Conservation (phyloP, 208 protist genomes). For the Crithidia expoeki region DNA sequence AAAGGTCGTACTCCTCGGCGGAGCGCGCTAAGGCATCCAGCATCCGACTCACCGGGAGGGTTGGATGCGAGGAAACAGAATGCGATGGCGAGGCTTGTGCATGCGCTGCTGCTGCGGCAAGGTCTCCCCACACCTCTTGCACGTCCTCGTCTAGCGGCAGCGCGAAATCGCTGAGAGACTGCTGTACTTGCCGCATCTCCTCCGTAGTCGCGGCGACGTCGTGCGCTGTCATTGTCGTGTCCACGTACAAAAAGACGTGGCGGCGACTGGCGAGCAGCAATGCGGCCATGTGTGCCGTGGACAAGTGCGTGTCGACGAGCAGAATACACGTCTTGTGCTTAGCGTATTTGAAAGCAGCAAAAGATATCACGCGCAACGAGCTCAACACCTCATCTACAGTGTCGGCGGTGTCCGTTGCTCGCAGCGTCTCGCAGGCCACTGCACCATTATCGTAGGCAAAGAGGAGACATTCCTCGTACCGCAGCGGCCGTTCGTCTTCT, state of each 20-base stretch:
- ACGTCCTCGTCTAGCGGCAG: slow-evolving; percentile 6
- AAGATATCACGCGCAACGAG: slow-evolving; percentile 35
- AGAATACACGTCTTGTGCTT: slow-evolving; percentile 29
- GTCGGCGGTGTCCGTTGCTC: slow-evolving; percentile 13
- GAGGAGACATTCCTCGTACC: slow-evolving; percentile 62
- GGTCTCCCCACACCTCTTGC: not conserved
- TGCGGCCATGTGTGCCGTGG: slow-evolving; percentile 44
- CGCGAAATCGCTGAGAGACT: slow-evolving; percentile 26
- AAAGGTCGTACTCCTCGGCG: slow-evolving; percentile 30
- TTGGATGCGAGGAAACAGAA: not conserved
- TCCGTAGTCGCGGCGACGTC: slow-evolving; percentile 28
- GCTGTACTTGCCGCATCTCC: slow-evolving; percentile 40
- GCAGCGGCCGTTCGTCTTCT: not conserved
- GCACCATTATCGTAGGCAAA: slow-evolving; percentile 56
- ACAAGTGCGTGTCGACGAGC: slow-evolving; percentile 34
- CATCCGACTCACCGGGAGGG: slow-evolving; percentile 20
- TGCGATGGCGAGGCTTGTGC: not conserved
- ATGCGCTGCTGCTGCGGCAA: not conserved
- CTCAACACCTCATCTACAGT: slow-evolving; percentile 35
- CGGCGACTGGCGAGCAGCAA: slow-evolving; percentile 39
- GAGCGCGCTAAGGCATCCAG: slow-evolving; percentile 42
- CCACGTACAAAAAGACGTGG: slow-evolving; percentile 44
- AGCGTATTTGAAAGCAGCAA: slow-evolving; percentile 43
- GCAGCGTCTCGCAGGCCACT: slow-evolving; percentile 40
- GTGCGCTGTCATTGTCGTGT: slow-evolving; percentile 30